Evolutionary conservation across 2,329 filamentous ascomycete genomes (phyloP).

Genomic region (Colletotrichum gigasporum): DNA sequence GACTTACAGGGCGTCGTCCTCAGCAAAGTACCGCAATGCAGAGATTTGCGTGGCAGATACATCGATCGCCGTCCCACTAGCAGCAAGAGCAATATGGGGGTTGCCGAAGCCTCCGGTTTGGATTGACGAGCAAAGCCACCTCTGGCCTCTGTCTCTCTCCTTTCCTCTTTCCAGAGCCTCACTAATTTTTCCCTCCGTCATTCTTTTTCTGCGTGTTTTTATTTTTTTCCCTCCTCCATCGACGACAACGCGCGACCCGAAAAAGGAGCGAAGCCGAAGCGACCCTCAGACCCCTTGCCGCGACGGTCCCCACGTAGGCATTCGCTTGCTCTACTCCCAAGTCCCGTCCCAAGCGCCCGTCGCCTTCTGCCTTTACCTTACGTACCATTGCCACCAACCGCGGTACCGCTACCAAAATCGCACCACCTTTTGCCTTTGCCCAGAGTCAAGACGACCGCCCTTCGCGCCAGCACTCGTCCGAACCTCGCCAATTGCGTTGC

Average conservation of each 20-base stretch:
- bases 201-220: not conserved
- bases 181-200: not conserved
- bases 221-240: not conserved
- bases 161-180: slow-evolving; percentile 9
- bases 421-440: not conserved
- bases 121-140: slow-evolving; percentile 11
- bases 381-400: not conserved
- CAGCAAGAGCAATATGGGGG: slow-evolving; percentile 22
- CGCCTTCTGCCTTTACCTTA: not conserved
- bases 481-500: slow-evolving; percentile 31
- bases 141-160: slow-evolving; percentile 9
- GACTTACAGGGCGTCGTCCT: not conserved
- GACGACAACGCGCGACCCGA: not conserved
- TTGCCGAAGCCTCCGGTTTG: slow-evolving; percentile 27
- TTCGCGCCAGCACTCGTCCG: slow-evolving; percentile 16
- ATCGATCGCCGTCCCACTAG: not conserved
- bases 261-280: not conserved
- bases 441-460: slow-evolving; percentile 15
- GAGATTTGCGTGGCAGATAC: not conserved
- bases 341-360: not conserved
- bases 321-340: slow-evolving; percentile 29
- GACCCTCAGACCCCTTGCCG: slow-evolving; percentile 14
- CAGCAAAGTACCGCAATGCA: not conserved
- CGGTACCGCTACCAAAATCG: not conserved
- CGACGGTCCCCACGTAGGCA: slow-evolving; percentile 26